Evolutionary conservation across 1,139 yeast genomes (phyloP), one percentile per base, ranked within the genome.

Genomic region (Taphrina pruni): DNA sequence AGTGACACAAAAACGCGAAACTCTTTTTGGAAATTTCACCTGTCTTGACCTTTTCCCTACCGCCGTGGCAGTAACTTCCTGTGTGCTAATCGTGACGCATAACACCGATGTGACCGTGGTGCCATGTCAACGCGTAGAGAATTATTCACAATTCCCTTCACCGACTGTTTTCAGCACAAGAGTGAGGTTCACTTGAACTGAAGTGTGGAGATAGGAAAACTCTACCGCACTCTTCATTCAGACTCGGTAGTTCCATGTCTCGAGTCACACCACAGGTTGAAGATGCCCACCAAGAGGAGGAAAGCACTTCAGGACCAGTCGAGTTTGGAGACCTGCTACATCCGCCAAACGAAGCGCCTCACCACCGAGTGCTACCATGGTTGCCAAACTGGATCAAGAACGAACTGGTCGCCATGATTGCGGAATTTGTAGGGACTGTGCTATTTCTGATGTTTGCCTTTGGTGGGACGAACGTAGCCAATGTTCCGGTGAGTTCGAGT

Each of bases 341-440:
- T 32, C 54, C 54, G 17, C 62, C 62, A n/a, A 12, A 14, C 20
- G 62, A 58, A 20, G 32, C 55, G 48, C 41, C 36, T 41, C 60
- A 45, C 20, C 60, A 54, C 56, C 41, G 67, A 36, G 45, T 48
- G 32, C 26, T 64, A 11, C 43, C 60, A 32, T 55, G 26, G 45
- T 38, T 64, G 21, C 67, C 67, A 35, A 46, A 64, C 72, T 75
- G 81, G 17, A 46, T 80, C 54, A 81, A 85, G 77, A 85, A 85
- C 78, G 86, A 86, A 73, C 71, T 82, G 51, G 78, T 85, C 72
- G 88, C 88, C 17, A 79, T 82, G 41, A 77, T 82, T 72, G 88
- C 87, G 77, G 97, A 90, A 79, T 89, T 90, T 78, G 85, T 87
- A 75, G 97, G 97, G 75, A 91, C 97, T 48, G 90, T 89, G 76